Percentiles rank a stretch among this genome's conserved stretches.
Conservation (phyloP, 2,329 filamentous ascomycete species). For the Ramularia endophylla region DNA sequence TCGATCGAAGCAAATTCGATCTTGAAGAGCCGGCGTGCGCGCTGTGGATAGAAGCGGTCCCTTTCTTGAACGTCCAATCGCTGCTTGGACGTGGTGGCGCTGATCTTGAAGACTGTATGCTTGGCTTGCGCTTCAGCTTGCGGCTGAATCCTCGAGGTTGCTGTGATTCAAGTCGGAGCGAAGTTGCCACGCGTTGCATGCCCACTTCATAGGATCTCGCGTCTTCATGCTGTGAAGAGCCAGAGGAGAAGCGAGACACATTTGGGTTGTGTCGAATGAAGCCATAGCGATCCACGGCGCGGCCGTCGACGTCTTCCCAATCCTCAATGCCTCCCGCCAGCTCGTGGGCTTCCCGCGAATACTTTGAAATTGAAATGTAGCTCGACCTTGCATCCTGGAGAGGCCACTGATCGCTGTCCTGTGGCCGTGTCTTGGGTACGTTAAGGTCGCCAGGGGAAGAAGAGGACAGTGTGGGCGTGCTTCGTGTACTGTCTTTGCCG, state of each 20-base stretch:
- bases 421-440: conserved; percentile 6
- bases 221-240: conserved; percentile 9
- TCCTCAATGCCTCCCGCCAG: conserved; percentile 59
- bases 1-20: conserved; percentile 42
- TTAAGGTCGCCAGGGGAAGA: neutral
- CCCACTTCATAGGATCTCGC: conserved; percentile 23
- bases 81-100: conserved; percentile 22
- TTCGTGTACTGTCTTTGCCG: neutral
- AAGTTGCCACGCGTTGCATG: conserved; percentile 56
- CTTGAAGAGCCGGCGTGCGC: conserved; percentile 33
- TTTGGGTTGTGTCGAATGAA: conserved; percentile 50
- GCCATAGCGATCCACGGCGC: conserved; percentile 59
- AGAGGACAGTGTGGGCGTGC: neutral
- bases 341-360: conserved; percentile 47
- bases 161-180: conserved; percentile 51
- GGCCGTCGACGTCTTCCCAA: conserved; percentile 55
- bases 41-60: conserved; percentile 35
- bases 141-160: conserved; percentile 47
- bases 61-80: conserved; percentile 24
- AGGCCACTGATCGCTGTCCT: conserved; percentile 9
- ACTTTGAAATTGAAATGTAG: conserved; percentile 12
- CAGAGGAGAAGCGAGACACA: conserved; percentile 27
- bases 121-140: conserved; percentile 45
- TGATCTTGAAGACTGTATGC: conserved; percentile 38
- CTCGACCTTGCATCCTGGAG: conserved; percentile 10